Evolutionary conservation across 2,329 filamentous ascomycete genomes (phyloP).

Genomic region (Penicillium sp.): DNA sequence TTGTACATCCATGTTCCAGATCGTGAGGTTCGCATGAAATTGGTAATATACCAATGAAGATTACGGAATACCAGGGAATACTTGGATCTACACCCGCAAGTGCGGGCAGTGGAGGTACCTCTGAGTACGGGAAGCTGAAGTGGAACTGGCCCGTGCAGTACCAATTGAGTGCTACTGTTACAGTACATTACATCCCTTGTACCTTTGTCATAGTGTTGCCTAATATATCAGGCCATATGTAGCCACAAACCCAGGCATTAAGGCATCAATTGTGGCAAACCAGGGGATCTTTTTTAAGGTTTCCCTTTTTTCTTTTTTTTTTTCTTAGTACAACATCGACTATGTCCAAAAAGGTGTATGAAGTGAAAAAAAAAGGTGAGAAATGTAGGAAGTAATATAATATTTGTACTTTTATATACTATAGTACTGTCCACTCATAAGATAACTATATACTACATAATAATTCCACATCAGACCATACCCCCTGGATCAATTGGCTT

Average conservation of each 20-base stretch:
- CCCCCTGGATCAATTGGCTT: slow-evolving; percentile 11
- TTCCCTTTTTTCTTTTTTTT: neutral
- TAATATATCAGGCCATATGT: neutral
- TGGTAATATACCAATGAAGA: neutral
- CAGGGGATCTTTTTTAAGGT: neutral
- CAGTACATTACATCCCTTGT: neutral
- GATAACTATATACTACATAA: neutral
- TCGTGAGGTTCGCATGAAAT: neutral
- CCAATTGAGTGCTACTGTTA: neutral
- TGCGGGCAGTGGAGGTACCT: slow-evolving; percentile 8
- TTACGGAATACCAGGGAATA: neutral
- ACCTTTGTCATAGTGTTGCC: neutral
- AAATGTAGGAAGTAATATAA: neutral
- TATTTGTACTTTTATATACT: neutral
- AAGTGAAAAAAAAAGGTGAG: neutral
- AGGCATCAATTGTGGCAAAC: slow-evolving; percentile 2
- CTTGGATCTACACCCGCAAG: slow-evolving; percentile 12
- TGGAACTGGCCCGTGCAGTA: slow-evolving; percentile 6
- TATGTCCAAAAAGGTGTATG: neutral
- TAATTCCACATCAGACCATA: slow-evolving; percentile 1
- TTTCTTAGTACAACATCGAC: neutral
- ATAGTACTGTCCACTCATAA: neutral
- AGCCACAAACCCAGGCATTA: neutral
- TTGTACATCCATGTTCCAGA: neutral
- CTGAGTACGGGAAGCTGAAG: slow-evolving; percentile 9